Percentiles rank a stretch among this genome's conserved stretches.
Evolutionary conservation across 257 asterid species (phyloP).

Genomic region (Gynochthodes officinalis): DNA sequence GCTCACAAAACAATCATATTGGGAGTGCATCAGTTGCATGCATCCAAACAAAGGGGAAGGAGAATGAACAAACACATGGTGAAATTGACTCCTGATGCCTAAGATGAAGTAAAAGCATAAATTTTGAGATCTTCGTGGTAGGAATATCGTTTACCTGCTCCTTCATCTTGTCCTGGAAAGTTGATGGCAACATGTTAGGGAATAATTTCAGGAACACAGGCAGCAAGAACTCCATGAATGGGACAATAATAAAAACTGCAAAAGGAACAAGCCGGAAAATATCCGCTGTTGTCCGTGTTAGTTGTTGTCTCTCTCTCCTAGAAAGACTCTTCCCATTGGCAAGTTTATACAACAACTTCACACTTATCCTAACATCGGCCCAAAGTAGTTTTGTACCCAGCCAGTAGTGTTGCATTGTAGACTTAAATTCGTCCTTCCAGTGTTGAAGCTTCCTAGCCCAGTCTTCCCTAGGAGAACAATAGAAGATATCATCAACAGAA

Average conservation of each 20-base stretch:
- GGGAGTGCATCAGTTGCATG: background rate
- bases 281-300: conserved; percentile 94
- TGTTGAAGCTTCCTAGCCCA: conserved; percentile 74
- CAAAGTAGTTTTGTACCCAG: conserved; percentile 81
- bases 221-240: conserved; percentile 89
- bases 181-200: conserved; percentile 93
- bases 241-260: conserved; percentile 86
- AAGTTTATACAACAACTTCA: conserved; percentile 69
- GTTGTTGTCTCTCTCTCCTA: conserved; percentile 91
- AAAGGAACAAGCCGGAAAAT: conserved; percentile 92
- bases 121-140: background rate
- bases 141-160: conserved; percentile 52
- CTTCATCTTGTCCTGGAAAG: conserved; percentile 96
- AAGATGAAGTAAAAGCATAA: conserved; percentile 1
- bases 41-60: background rate
- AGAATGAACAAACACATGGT: background rate
- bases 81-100: background rate
- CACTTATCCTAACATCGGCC: conserved; percentile 91
- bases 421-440: conserved; percentile 81
- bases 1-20: background rate
- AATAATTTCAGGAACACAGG: conserved; percentile 85
- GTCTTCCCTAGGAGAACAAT: conserved; percentile 54
- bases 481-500: conserved; percentile 14
- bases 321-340: conserved; percentile 84
- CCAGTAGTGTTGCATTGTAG: conserved; percentile 86